These are phyloP conservation scores for Austroboletus festivus DNA, from an alignment of 768 basidiomycete genomes.

Conservation along the genomic window DNA sequence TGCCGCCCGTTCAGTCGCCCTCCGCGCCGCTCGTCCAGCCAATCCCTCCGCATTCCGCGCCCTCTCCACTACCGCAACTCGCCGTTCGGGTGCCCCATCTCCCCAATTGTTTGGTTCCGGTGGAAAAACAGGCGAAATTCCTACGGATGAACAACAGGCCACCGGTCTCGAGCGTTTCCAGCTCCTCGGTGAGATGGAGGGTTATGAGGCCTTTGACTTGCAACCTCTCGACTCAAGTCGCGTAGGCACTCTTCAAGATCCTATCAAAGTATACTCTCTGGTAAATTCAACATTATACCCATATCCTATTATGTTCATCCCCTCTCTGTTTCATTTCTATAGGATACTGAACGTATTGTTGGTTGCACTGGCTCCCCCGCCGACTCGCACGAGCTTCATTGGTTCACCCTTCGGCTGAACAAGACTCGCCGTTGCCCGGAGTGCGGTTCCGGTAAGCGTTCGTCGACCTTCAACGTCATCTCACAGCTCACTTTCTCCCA, in stretches of 20 bases:
- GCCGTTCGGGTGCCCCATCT: conserved; percentile 56
- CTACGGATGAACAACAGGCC: conserved; percentile 85
- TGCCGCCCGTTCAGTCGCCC: conserved; percentile 25
- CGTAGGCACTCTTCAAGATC: conserved; percentile 83
- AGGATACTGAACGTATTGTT: conserved; percentile 82
- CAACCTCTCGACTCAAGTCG: conserved; percentile 80
- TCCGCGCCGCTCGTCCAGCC: conserved; percentile 18
- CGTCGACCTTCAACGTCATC: not conserved
- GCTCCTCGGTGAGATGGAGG: conserved; percentile 83
- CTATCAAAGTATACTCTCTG: conserved; percentile 82
- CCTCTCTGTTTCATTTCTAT: not conserved
- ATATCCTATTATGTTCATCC: not conserved
- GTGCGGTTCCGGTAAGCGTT: conserved; percentile 81
- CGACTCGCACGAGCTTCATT: conserved; percentile 91
- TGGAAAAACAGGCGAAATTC: conserved; percentile 68
- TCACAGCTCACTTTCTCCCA: conserved; percentile 28
- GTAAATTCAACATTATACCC: conserved; percentile 45
- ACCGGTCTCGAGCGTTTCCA: conserved; percentile 98
- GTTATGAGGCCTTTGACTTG: conserved; percentile 86
- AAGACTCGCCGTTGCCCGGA: conserved; percentile 82
- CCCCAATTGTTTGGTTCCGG: conserved; percentile 72
- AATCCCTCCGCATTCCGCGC: conserved; percentile 47
- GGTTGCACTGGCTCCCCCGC: conserved; percentile 95
- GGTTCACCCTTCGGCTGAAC: conserved; percentile 69
- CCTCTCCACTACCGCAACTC: conserved; percentile 56